phyloP scores from a whole-genome alignment of 345 rosid species.

The Xanthoceras sorbifolium region DNA sequence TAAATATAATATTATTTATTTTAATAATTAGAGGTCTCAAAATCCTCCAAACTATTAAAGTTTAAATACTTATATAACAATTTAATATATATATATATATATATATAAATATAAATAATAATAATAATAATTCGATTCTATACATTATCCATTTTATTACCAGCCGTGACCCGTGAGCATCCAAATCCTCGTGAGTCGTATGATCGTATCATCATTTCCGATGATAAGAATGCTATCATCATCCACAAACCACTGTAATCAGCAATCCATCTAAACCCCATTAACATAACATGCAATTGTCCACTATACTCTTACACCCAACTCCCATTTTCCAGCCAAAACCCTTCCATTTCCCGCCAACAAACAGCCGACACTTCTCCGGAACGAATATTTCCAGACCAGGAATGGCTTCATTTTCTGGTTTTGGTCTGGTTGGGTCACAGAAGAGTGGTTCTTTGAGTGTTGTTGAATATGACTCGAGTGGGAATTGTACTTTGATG shows the following conservation, averaged over 20 bases:
- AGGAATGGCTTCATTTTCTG: slow-evolving; percentile 57
- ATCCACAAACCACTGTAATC: neutral
- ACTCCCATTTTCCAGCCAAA: slow-evolving; percentile 34
- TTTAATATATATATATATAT: no score
- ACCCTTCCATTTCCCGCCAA: slow-evolving; percentile 35
- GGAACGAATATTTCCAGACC: slow-evolving; percentile 10
- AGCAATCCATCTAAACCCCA: neutral
- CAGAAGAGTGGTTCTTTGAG: slow-evolving; percentile 27
- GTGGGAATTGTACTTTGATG: slow-evolving; percentile 40
- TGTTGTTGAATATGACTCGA: slow-evolving; percentile 14
- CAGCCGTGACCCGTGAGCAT: no score
- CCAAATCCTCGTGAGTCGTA: no score
- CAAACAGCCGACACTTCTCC: neutral
- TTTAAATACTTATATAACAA: no score
- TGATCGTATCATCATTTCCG: no score
- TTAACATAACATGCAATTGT: slow-evolving; percentile 36
- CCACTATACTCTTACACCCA: slow-evolving; percentile 19
- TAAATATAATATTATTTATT: no score
- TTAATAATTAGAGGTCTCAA: no score
- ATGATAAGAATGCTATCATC: no score
- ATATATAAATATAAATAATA: no score
- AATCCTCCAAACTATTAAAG: no score
- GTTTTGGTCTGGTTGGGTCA: slow-evolving; percentile 44
- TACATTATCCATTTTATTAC: no score
- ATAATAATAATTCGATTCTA: no score